A percentile compares a stretch with the other conserved stretches of the same genome.
Conservation (phyloP, 768 basidiomycete species). For the Lactifluus pinguis region DNA sequence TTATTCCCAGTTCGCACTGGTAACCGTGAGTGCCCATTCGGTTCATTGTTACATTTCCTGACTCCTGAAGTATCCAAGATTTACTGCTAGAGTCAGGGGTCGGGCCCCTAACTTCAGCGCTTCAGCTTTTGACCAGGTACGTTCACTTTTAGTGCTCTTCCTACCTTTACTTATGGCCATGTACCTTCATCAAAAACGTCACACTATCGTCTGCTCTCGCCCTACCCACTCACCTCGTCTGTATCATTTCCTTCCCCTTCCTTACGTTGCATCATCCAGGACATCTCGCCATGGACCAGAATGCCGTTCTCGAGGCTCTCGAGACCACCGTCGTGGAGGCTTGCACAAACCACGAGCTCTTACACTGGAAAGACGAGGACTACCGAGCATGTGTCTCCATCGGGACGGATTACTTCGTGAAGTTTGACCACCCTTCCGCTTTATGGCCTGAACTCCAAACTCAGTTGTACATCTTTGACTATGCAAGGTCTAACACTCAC, state of each 20-base stretch:
- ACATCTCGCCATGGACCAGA: not conserved
- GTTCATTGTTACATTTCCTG: no score
- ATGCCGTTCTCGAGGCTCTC: not conserved
- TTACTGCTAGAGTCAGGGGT: no score
- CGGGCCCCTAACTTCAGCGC: no score
- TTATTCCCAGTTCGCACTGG: no score
- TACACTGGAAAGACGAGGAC: not conserved
- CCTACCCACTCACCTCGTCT: not conserved
- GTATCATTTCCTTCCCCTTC: not conserved
- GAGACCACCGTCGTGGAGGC: not conserved
- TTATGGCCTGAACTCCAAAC: not conserved
- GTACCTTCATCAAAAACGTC: not conserved
- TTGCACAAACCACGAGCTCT: not conserved
- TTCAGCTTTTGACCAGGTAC: not conserved
- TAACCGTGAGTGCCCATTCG: no score
- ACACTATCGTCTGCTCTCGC: not conserved
- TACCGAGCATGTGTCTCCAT: not conserved
- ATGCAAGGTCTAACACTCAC: not conserved
- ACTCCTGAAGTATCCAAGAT: no score
- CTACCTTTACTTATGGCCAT: not conserved
- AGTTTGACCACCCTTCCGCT: not conserved
- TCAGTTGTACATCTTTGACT: not conserved
- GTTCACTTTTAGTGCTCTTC: not conserved
- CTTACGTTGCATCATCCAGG: not conserved
- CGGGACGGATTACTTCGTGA: not conserved